Percentiles rank a stretch among this genome's conserved stretches.
Evolutionary conservation across 2,329 filamentous ascomycete species (phyloP).

Genomic region (Fusarium dimerum): DNA sequence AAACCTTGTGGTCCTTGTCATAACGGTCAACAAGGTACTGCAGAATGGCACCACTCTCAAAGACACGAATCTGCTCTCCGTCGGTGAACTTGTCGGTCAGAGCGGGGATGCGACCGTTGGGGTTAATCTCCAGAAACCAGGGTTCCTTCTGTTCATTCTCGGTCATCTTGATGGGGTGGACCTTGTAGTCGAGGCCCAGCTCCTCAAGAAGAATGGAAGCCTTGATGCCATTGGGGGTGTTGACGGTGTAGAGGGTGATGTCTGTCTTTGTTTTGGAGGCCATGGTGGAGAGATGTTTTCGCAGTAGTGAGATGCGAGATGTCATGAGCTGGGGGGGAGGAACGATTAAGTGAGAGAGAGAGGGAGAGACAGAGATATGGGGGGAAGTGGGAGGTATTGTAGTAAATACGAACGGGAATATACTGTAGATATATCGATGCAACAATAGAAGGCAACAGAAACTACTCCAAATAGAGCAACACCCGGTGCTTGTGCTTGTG

Average conservation of each 20-base stretch:
- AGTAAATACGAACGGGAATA: too few species aligned
- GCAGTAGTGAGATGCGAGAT: constrained; percentile 26
- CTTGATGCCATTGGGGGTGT: constrained; percentile 90
- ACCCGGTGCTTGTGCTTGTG: too few species aligned
- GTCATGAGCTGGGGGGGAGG: constrained; percentile 20
- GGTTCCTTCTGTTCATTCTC: constrained; percentile 80
- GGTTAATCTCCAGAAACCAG: constrained; percentile 91
- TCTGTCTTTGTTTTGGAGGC: constrained; percentile 47
- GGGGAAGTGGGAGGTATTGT: too few species aligned
- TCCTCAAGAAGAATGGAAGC: constrained; percentile 85
- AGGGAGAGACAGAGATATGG: background rate
- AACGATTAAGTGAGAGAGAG: background rate
- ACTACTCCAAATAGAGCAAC: too few species aligned
- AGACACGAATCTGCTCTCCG: constrained; percentile 72
- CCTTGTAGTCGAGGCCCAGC: constrained; percentile 79
- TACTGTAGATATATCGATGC: too few species aligned
- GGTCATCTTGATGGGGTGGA: constrained; percentile 66
- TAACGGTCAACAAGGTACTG: constrained; percentile 83
- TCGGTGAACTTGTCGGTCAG: constrained; percentile 77
- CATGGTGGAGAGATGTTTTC: constrained; percentile 32
- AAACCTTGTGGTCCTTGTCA: constrained; percentile 79
- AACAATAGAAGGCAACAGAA: too few species aligned
- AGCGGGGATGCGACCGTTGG: constrained; percentile 89
- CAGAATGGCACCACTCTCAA: constrained; percentile 82
- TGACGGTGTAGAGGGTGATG: constrained; percentile 79